These are phyloP conservation scores for Candida chilensis DNA, from an alignment of 805 yeast genomes.

Conservation along the genomic window DNA sequence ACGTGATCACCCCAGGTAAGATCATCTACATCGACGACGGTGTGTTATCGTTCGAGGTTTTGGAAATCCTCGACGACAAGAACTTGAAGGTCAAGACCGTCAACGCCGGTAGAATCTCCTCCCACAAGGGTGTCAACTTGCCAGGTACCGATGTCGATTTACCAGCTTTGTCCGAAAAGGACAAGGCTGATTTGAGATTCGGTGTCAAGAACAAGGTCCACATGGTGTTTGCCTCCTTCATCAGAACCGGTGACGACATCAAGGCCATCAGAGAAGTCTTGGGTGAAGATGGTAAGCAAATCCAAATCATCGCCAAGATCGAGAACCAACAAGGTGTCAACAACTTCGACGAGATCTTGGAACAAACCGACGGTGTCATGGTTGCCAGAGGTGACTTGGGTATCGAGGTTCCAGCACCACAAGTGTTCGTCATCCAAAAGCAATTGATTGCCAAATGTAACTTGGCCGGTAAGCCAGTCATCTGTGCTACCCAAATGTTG, in stretches of 20 bases:
- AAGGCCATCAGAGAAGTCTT: constrained; percentile 84
- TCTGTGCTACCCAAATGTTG: constrained; percentile 99
- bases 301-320: constrained; percentile 94
- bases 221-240: constrained; percentile 98
- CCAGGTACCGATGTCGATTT: constrained; percentile 98
- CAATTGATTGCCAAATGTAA: constrained; percentile 98
- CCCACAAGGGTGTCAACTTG: constrained; percentile 98
- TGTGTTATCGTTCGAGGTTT: constrained; percentile 89
- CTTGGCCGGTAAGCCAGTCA: constrained; percentile 98
- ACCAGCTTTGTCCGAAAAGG: constrained; percentile 97
- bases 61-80: constrained; percentile 69
- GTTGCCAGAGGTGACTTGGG: constrained; percentile 99
- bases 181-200: constrained; percentile 81
- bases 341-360: constrained; percentile 94
- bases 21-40: constrained; percentile 96
- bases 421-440: constrained; percentile 97
- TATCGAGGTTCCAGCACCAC: constrained; percentile 98
- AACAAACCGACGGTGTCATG: constrained; percentile 98
- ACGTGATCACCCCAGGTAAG: constrained; percentile 81
- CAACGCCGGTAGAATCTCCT: constrained; percentile 91
- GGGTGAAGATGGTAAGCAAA: constrained; percentile 94
- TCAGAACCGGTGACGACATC: constrained; percentile 90
- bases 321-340: constrained; percentile 99
- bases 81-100: constrained; percentile 83
- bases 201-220: constrained; percentile 98